These are phyloP conservation scores for Ogataea hybrid DNA, from an alignment of 1,139 yeast species.

Conservation along the genomic window DNA sequence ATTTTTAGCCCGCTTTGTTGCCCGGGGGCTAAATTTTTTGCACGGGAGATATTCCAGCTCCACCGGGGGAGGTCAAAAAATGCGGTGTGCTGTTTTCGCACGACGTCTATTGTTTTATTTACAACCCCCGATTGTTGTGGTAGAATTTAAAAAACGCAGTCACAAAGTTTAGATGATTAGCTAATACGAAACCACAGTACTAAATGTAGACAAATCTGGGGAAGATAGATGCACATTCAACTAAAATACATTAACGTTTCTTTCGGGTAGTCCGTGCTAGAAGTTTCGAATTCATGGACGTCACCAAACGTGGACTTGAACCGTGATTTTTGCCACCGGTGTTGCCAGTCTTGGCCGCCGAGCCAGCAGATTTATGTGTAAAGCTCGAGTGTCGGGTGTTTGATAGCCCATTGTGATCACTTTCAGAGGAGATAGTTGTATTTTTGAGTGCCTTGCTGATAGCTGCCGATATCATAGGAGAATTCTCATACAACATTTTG, in stretches of 20 bases:
- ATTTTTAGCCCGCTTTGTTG: not conserved
- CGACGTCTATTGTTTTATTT: conserved; percentile 5
- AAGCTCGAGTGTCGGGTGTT: not conserved
- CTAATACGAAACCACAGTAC: not conserved
- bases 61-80: conserved; percentile 1
- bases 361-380: conserved; percentile 2
- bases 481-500: conserved; percentile 19
- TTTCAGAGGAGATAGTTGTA: conserved; percentile 20
- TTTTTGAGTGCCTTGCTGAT: conserved; percentile 29
- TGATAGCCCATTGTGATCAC: conserved; percentile 3
- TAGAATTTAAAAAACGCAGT: conserved; percentile 16
- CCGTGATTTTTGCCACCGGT: conserved; percentile 22
- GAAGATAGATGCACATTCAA: conserved; percentile 6
- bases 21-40: not conserved
- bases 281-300: conserved; percentile 56
- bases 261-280: conserved; percentile 48
- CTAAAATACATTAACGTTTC: conserved; percentile 18
- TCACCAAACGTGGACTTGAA: conserved; percentile 34
- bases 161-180: conserved; percentile 10
- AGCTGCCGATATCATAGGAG: conserved; percentile 34
- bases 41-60: not conserved
- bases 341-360: conserved; percentile 21
- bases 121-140: not conserved
- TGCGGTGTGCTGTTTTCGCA: conserved; percentile 1
- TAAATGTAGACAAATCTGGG: conserved; percentile 3